These are phyloP conservation scores for Cornus suecica DNA, from an alignment of 148 eudicot genomes.

Conservation along the genomic window DNA sequence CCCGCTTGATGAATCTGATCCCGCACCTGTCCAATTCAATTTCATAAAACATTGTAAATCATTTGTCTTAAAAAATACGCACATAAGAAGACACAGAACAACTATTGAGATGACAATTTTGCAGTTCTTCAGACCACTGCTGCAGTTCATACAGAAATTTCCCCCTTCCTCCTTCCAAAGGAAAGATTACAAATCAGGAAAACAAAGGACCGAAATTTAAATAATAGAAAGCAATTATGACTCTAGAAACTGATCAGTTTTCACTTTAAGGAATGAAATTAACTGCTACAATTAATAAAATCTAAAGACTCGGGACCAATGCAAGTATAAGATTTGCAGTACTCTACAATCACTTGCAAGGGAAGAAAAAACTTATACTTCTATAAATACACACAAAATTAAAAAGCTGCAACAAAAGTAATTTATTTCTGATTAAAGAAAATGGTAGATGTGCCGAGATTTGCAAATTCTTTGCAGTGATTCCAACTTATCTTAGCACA, in stretches of 20 bases:
- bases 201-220: not conserved
- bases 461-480: not conserved
- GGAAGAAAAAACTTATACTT: too few relatives aligned
- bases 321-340: not conserved
- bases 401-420: not conserved
- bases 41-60: not conserved
- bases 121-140: not conserved
- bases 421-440: too few relatives aligned
- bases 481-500: not conserved
- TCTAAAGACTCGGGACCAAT: not conserved
- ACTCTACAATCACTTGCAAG: too few relatives aligned
- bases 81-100: not conserved
- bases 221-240: not conserved
- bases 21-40: conserved; percentile 36
- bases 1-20: conserved; percentile 74
- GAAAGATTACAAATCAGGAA: not conserved
- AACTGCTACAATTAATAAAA: not conserved
- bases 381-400: too few relatives aligned
- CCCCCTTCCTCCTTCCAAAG: not conserved
- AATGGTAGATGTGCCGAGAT: too few relatives aligned
- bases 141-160: not conserved
- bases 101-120: not conserved
- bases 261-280: too few relatives aligned
- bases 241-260: too few relatives aligned
- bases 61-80: conserved; percentile 5